These are phyloP conservation scores for Arthroderma sp. DNA, from an alignment of 2,329 filamentous ascomycete species.

Conservation along the genomic window DNA sequence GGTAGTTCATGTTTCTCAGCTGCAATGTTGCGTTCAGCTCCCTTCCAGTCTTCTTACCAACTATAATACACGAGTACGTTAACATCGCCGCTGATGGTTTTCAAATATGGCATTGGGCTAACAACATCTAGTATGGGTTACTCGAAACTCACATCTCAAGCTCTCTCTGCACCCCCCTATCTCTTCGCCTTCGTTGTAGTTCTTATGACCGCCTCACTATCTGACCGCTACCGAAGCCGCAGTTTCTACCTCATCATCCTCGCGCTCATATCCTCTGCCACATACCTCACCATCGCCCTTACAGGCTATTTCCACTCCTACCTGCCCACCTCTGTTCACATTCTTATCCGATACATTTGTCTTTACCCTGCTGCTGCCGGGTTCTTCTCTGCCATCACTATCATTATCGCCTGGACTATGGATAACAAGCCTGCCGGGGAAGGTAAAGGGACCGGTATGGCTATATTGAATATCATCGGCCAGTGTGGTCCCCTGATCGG, in stretches of 20 bases:
- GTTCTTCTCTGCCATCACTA: conserved; percentile 72
- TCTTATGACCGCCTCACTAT: conserved; percentile 58
- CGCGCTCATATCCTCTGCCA: conserved; percentile 56
- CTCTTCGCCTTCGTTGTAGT: conserved; percentile 61
- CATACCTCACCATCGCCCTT: conserved; percentile 48
- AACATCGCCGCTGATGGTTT: conserved; percentile 10
- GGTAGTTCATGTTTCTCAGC: conserved; percentile 64
- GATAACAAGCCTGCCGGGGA: conserved; percentile 66
- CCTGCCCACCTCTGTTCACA: conserved; percentile 24
- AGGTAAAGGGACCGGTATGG: conserved; percentile 63
- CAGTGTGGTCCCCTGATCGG: conserved; percentile 67
- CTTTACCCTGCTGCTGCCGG: conserved; percentile 68
- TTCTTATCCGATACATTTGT: conserved; percentile 51
- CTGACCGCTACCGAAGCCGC: conserved; percentile 54
- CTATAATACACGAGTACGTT: conserved; percentile 52
- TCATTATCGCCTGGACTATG: conserved; percentile 78
- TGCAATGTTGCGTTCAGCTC: conserved; percentile 81
- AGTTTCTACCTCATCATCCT: conserved; percentile 56
- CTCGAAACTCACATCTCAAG: conserved; percentile 55
- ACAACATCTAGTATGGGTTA: conserved; percentile 51
- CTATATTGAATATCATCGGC: conserved; percentile 67
- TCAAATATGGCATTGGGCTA: conserved; percentile 13
- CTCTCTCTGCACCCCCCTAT: conserved; percentile 69
- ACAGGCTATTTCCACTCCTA: conserved; percentile 35
- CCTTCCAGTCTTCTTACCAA: conserved; percentile 76